Percentiles rank a stretch among this genome's conserved stretches.
Conservation (phyloP, 345 rosid genomes). For the Salix suchowensis region DNA sequence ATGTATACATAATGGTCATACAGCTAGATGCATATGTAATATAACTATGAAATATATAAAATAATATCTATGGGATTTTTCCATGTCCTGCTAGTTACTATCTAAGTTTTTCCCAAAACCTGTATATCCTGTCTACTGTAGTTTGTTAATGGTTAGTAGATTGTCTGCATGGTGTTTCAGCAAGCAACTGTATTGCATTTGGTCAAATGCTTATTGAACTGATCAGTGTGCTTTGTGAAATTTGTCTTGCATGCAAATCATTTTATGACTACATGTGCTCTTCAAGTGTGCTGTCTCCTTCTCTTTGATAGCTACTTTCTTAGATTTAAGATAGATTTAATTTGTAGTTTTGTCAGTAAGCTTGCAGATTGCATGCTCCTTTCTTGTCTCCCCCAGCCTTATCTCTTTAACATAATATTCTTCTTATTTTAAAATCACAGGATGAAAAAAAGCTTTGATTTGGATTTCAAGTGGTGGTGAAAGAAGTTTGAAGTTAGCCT, state of each 20-base stretch:
- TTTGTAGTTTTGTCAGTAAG: background rate
- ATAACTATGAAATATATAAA: background rate
- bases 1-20: background rate
- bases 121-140: background rate
- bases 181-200: background rate
- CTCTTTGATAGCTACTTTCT: background rate
- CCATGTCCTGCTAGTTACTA: background rate
- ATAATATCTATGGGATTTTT: background rate
- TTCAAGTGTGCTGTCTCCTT: background rate
- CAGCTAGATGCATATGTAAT: background rate
- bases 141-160: background rate
- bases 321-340: background rate
- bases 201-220: background rate
- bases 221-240: background rate
- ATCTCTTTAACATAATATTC: background rate
- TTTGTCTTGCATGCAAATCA: background rate
- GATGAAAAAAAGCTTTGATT: conserved; percentile 85
- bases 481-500: conserved; percentile 75
- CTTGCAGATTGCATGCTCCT: background rate
- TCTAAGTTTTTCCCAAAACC: background rate
- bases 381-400: background rate
- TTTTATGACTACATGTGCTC: background rate
- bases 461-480: conserved; percentile 84
- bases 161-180: background rate
- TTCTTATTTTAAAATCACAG: conserved; percentile 39